Evolutionary conservation across 441 rosid species (phyloP), one percentile per base, ranked within the genome.

Genomic region (Pelargonium cotyledonis): DNA sequence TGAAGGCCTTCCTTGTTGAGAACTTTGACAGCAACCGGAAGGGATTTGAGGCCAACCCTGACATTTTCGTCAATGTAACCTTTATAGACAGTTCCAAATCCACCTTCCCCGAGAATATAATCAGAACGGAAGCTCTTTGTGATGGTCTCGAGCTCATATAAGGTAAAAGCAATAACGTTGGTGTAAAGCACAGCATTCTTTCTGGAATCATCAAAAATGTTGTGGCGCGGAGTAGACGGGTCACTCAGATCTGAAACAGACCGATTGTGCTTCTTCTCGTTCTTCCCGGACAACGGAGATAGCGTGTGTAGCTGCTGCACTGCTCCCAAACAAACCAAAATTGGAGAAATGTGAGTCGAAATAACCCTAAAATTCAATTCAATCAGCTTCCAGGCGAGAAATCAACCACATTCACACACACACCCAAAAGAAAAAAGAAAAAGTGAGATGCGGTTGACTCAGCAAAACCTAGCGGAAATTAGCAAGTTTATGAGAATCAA

Each of bases 111-210:
- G 31, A 86, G 87, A 75, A 95, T 92, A 74, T 95, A 92, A 73
- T 95, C 99, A 1, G 98, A 84, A 55, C 98, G 95, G 84, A 92
- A 95, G 78, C 97, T 95, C 90, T 95, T 95, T 63, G 99, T 95
- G 64, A 92, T 92, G 58, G 97, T 92, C 85, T 92, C 99, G 4
- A 95, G 96, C 81, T 95, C 98, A 57, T 75, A 95, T 63, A 95
- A 74, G 71, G 96, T 86, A 72, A 95, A 92, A 58, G 97, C 86
- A 47, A 95, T 95, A 31, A 95, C 88, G 66, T 89, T 86, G 16
- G 96, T 84, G 65, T 91, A 94, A 46, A 89, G 88, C 67, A 85
- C 66, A 1, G 91, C 73, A 81, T 89, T 88, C 78, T 85, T 88
- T 57, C 89, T 80, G 2, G 84, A 84, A 73, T 89, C 91, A 78